Evolutionary conservation across 768 basidiomycete genomes (phyloP).

Genomic region (Pleurotus eryngii): DNA sequence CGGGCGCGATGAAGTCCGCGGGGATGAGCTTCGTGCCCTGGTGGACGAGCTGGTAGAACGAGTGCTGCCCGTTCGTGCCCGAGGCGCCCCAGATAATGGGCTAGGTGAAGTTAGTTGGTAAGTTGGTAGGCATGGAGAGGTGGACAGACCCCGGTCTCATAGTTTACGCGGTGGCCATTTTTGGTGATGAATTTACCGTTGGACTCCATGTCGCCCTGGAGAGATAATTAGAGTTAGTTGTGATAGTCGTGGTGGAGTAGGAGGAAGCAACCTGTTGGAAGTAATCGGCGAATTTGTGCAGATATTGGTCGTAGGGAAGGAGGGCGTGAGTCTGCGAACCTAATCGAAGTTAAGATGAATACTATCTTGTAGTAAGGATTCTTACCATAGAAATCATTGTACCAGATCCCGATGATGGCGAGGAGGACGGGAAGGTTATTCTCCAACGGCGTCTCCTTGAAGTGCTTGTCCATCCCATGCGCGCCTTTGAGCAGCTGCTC

Average conservation of each 20-base stretch:
- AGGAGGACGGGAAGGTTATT: slow-evolving; percentile 89
- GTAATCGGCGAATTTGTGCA: slow-evolving; percentile 99
- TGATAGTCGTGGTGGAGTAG: neutral
- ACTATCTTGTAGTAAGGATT: neutral
- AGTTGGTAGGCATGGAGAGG: neutral
- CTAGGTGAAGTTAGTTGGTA: slow-evolving; percentile 30
- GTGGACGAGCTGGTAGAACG: slow-evolving; percentile 97
- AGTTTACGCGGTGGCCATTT: slow-evolving; percentile 86
- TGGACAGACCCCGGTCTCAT: slow-evolving; percentile 87
- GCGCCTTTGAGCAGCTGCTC: slow-evolving; percentile 86
- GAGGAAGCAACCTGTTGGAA: slow-evolving; percentile 77
- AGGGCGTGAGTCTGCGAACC: slow-evolving; percentile 93
- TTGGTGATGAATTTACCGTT: slow-evolving; percentile 98
- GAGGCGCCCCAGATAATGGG: slow-evolving; percentile 99
- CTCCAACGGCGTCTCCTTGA: slow-evolving; percentile 84
- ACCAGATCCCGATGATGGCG: slow-evolving; percentile 93
- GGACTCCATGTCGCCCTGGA: slow-evolving; percentile 97
- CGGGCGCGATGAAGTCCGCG: slow-evolving; percentile 88
- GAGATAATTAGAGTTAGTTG: neutral
- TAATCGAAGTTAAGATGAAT: slow-evolving; percentile 18
- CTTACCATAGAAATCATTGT: slow-evolving; percentile 93
- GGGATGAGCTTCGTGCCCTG: slow-evolving; percentile 93
- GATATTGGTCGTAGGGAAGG: slow-evolving; percentile 97
- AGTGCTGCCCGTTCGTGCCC: slow-evolving; percentile 98
- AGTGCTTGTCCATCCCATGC: slow-evolving; percentile 97